Percentiles rank a stretch among this genome's conserved stretches.
These are phyloP conservation scores for Aureobasidium namibiae DNA, from an alignment of 2,329 filamentous ascomycete species.

Conservation along the genomic window DNA sequence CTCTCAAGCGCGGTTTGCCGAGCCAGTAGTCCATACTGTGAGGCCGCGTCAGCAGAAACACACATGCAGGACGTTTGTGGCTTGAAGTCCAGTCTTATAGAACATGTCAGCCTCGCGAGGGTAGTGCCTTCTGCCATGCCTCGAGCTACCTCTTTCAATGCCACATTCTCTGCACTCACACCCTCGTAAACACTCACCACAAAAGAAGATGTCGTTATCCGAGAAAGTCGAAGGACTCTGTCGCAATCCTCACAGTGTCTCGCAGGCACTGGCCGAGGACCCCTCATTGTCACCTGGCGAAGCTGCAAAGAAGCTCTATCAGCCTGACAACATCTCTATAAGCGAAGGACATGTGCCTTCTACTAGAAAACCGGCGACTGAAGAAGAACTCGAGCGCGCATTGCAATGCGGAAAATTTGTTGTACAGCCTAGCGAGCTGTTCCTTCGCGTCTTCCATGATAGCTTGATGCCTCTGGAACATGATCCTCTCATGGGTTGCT, in stretches of 20 bases:
- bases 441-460: conserved; percentile 61
- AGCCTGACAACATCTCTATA: conserved; percentile 24
- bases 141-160: background rate
- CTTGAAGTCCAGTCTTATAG: background rate
- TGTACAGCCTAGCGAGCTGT: conserved; percentile 56
- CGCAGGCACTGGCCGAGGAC: conserved; percentile 46
- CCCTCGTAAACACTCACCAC: background rate
- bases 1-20: background rate
- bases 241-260: conserved; percentile 47
- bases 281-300: conserved; percentile 45
- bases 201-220: conserved; percentile 18
- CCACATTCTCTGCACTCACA: background rate
- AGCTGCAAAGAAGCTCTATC: conserved; percentile 50
- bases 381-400: conserved; percentile 46
- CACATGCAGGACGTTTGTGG: background rate
- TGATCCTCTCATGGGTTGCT: conserved; percentile 44
- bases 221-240: conserved; percentile 46
- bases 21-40: too few species aligned
- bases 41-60: conserved; percentile 4
- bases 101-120: conserved; percentile 1
- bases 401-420: conserved; percentile 61
- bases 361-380: conserved; percentile 14
- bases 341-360: conserved; percentile 20
- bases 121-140: background rate
- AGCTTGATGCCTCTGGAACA: conserved; percentile 49